These are phyloP conservation scores for Drechslerella coelobrocha DNA, from an alignment of 2,329 filamentous ascomycete species.

Conservation along the genomic window DNA sequence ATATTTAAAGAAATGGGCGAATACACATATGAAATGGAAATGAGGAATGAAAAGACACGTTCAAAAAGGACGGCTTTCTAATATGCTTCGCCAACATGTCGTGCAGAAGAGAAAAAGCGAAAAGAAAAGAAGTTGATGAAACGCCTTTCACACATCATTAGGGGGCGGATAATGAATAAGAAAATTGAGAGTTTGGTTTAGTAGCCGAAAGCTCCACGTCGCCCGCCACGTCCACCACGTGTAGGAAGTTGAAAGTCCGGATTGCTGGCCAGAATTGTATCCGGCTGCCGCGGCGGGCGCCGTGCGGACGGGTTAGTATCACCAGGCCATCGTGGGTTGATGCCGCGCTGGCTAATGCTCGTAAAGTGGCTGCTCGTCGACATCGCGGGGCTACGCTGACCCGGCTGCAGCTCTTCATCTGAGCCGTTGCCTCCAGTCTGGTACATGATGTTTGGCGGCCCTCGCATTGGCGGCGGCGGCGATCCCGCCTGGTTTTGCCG, in stretches of 20 bases:
- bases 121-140: slow-evolving; percentile 9
- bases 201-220: slow-evolving; percentile 52
- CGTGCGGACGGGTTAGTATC: slow-evolving; percentile 58
- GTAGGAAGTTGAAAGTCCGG: slow-evolving; percentile 81
- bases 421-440: slow-evolving; percentile 57
- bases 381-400: slow-evolving; percentile 73
- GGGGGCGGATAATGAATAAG: slow-evolving; percentile 22
- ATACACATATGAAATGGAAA: slow-evolving; percentile 10
- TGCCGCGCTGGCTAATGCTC: slow-evolving; percentile 82
- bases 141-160: slow-evolving; percentile 45
- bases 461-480: slow-evolving; percentile 55
- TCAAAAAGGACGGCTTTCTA: slow-evolving; percentile 5
- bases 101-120: slow-evolving; percentile 4
- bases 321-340: slow-evolving; percentile 81
- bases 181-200: slow-evolving; percentile 22
- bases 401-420: slow-evolving; percentile 71
- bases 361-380: slow-evolving; percentile 88
- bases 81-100: slow-evolving; percentile 23
- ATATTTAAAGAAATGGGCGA: not conserved
- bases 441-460: slow-evolving; percentile 56
- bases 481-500: slow-evolving; percentile 55
- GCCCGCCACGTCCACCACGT: slow-evolving; percentile 52
- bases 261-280: slow-evolving; percentile 63
- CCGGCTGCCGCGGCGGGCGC: slow-evolving; percentile 55
- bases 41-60: not conserved